Base-by-base conservation (phyloP, 148 eudicot species). In the Dianthus caryophyllus region DNA sequence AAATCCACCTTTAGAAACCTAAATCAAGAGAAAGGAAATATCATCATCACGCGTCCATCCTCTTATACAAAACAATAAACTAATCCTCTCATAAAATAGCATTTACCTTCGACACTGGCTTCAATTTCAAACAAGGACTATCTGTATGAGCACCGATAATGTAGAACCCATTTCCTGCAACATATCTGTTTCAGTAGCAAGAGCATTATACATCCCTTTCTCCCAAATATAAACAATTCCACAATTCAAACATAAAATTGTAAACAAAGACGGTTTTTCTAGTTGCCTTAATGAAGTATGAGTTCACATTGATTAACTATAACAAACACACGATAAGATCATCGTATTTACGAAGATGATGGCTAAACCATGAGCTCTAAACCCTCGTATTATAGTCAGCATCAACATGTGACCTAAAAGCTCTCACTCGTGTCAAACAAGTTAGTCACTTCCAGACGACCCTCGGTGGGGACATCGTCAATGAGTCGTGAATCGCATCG, bases 81-180 rank as follows among this genome's bases (percentile, higher is more conserved):
- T 10, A 29, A 5, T 36, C 14, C 57, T 54, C 38, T 44, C 27
- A 13, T 15, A 65, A 13, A 39, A 48, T 30, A 53, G 17, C 0
- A 41, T 18, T 65, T 79, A 94, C 99, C 99, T 94, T 88, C 27
- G 99, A 83, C 70, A 81, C 78, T 5, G 99, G 99, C 85, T 90
- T 94, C 72, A 94, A 50, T 76, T 90, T 94, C 76, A 94, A 72
- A 72, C 99, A 94, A 50, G 99, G 99, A 76, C 99, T 94, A 68
- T 94, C 99, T 1, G 99, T 94, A 73, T 94, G 97, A 73, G 99
- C 99, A 74, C 97, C 99, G 64, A 94, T 75, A 43, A 90, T 79
- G 69, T 84, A 82, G 66, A 90, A 79, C 61, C 99, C 97, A 76
- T 94, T 90, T 57, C 97, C 99, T 79, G 93, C 92, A 69, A 81